phyloP scores from a whole-genome alignment of 805 yeast species.

The Kodamaea kaohsiungensis region DNA sequence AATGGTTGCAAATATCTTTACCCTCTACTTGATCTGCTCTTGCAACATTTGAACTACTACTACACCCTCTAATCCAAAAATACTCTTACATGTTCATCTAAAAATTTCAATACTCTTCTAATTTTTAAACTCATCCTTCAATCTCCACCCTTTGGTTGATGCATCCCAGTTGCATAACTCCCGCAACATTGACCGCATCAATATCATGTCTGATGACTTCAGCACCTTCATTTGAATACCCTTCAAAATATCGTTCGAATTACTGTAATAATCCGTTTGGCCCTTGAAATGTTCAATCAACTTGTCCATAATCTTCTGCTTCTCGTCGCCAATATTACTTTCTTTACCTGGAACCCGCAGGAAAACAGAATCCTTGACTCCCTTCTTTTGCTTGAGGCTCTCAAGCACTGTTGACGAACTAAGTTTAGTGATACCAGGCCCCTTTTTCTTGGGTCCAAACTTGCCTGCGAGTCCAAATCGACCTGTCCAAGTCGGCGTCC shows the following conservation, averaged over 20 bases:
- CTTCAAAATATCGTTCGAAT: conserved; percentile 49
- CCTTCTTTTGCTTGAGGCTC: conserved; percentile 46
- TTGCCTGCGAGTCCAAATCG: conserved; percentile 83
- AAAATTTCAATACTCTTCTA: neutral
- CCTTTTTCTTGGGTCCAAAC: conserved; percentile 28
- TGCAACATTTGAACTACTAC: too few species aligned
- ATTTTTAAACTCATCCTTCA: conserved; percentile 49
- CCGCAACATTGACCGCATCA: conserved; percentile 66
- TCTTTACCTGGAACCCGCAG: conserved; percentile 1
- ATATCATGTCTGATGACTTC: conserved; percentile 53
- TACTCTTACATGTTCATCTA: too few species aligned
- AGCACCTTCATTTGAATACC: conserved; percentile 26
- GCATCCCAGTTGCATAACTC: conserved; percentile 69
- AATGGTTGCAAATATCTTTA: too few species aligned
- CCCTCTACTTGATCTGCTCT: too few species aligned
- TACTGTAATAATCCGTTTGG: conserved; percentile 41
- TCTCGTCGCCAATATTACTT: conserved; percentile 15
- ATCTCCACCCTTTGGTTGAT: conserved; percentile 59
- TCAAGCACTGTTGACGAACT: conserved; percentile 43
- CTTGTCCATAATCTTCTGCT: conserved; percentile 26
- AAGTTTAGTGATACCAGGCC: neutral
- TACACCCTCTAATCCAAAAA: too few species aligned
- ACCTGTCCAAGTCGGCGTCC: conserved; percentile 97
- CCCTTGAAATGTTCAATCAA: conserved; percentile 41
- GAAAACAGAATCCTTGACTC: conserved; percentile 26